phyloP scores from a whole-genome alignment of 2,329 filamentous ascomycete species.

The Aureobasidium sp. region DNA sequence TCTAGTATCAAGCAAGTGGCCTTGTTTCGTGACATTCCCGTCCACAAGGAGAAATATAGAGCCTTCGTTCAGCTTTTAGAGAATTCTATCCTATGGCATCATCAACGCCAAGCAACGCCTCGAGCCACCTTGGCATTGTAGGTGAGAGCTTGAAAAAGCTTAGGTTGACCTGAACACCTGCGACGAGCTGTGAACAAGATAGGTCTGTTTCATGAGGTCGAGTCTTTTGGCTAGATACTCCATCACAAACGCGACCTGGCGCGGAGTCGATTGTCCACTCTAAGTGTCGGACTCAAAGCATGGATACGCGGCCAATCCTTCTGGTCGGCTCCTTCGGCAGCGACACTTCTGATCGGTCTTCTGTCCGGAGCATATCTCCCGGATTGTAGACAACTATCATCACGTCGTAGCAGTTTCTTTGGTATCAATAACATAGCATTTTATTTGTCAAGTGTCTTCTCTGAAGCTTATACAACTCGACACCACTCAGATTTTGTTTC shows the following conservation, averaged over 20 bases:
- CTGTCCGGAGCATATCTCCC: not conserved
- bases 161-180: not conserved
- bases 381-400: not conserved
- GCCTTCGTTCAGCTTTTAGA: not conserved
- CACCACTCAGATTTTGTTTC: not conserved
- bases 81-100: not conserved
- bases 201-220: not conserved
- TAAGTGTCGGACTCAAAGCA: not conserved
- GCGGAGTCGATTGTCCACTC: not conserved
- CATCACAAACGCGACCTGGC: too few species aligned
- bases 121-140: not conserved
- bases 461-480: not conserved
- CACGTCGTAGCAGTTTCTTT: not conserved
- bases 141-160: constrained; percentile 4
- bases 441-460: not conserved
- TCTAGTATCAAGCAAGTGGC: not conserved
- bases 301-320: not conserved
- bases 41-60: not conserved
- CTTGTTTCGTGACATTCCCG: not conserved
- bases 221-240: not conserved
- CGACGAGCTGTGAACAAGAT: not conserved
- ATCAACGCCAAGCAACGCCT: not conserved
- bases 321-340: not conserved
- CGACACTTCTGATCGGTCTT: not conserved
- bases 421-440: not conserved